These are phyloP conservation scores for Chlamydomonas sp. DNA, from an alignment of 139 green algal species.

Conservation along the genomic window DNA sequence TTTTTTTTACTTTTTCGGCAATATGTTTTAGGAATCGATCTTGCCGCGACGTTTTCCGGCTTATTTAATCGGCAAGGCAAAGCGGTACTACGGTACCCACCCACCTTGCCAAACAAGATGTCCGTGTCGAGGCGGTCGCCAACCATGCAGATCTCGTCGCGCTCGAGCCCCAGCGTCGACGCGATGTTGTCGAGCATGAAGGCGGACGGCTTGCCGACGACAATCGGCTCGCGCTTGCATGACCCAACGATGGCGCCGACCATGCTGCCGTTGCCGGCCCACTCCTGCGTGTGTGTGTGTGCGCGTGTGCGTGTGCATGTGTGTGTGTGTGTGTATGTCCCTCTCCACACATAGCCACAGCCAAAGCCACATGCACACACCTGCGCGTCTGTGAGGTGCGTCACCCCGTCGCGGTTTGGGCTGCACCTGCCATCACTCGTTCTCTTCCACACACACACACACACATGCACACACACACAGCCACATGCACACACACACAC, in stretches of 20 bases:
- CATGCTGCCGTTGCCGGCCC: slow-evolving; percentile 86
- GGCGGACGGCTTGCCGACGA: slow-evolving; percentile 90
- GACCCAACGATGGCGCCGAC: slow-evolving; percentile 91
- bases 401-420: slow-evolving; percentile 95
- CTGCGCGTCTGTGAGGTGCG: slow-evolving; percentile 91
- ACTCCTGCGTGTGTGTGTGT: no score
- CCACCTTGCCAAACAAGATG: slow-evolving; percentile 96
- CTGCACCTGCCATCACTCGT: no score
- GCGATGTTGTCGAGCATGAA: slow-evolving; percentile 98
- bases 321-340: not conserved
- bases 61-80: no score
- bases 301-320: not conserved
- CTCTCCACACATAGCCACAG: no score
- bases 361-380: no score
- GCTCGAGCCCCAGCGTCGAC: slow-evolving; percentile 51
- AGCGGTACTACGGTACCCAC: no score
- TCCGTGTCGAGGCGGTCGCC: slow-evolving; percentile 98
- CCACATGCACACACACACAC: no score
- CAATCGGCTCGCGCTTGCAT: slow-evolving; percentile 83
- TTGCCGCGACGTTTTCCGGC: no score
- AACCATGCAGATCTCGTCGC: slow-evolving; percentile 96
- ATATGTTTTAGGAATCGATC: no score
- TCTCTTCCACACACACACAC: no score
- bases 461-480: no score
- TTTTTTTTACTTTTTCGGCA: no score